Evolutionary conservation across 208 protist species (phyloP).

Genomic region (Leishmania martiniquensis): DNA sequence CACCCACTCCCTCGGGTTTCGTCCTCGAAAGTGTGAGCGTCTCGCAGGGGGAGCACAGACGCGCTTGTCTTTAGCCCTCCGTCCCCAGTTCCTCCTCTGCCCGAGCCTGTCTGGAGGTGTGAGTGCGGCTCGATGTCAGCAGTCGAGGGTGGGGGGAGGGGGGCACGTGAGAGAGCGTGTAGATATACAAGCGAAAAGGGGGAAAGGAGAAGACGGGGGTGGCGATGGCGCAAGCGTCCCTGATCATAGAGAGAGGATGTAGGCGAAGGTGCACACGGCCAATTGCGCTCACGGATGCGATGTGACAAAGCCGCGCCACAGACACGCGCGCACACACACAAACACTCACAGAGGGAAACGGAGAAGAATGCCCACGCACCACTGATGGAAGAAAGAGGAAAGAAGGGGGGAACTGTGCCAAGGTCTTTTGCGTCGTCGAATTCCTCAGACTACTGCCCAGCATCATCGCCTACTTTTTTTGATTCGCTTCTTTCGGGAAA

Average conservation of each 20-base stretch:
- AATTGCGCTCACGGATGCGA: background rate
- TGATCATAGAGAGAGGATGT: background rate
- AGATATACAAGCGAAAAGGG: background rate
- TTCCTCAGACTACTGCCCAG: background rate
- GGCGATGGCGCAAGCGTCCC: background rate
- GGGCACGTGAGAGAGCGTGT: background rate
- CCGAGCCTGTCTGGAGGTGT: background rate
- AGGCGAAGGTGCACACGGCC: slow-evolving; percentile 1
- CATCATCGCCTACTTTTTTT: background rate
- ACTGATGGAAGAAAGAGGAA: too few species aligned
- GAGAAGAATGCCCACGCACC: background rate
- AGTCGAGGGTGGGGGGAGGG: too few species aligned
- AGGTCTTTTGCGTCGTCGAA: too few species aligned
- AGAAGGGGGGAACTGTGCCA: too few species aligned
- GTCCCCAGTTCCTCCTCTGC: background rate
- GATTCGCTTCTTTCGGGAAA: background rate
- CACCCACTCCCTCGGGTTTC: background rate
- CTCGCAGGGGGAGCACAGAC: too few species aligned
- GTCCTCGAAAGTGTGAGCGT: too few species aligned
- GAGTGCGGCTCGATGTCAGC: background rate
- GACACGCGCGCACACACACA: too few species aligned
- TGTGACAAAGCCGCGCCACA: background rate
- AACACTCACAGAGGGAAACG: too few species aligned
- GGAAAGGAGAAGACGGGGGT: slow-evolving; percentile 16
- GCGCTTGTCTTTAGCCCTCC: background rate